Evolutionary conservation across 2,329 filamentous ascomycete genomes (phyloP), one percentile per base, ranked within the genome.

Genomic region (Trichoderma breve): DNA sequence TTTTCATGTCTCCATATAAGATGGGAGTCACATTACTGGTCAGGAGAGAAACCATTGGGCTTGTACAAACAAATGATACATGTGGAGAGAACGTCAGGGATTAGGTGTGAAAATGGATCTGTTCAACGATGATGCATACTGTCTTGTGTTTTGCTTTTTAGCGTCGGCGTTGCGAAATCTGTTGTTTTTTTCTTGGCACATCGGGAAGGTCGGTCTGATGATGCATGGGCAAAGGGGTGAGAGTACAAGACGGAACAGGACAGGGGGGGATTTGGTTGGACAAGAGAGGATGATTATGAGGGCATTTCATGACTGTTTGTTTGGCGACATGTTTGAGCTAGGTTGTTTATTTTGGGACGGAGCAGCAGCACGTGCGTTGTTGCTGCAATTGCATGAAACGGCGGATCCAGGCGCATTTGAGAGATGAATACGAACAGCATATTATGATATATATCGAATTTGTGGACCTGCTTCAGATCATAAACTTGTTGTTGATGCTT

Each of bases 121-220:
- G 24, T 62, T 63, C 30, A 61, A 71, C 4, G 61, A 67, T 67
- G 36, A 71, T 55, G 67, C 51, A 64, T 65, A 39, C 74, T 71
- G 69, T 66, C 62, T 63, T 70, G 70, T 73, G 32, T 72, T 72
- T 70, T 30, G 28, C 60, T 73, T 71, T 58, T 57, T 64, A 53
- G 64, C 60, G 64, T 61, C 15, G 61, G 65, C 57, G 39, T 51
- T 70, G 36, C 53, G 47, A 66, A 61, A 26, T 61, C 34, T 62
- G 28, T 34, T 47, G 5, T 30, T 61, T 26, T 36, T 34, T 43
- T 26, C 15, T 60, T 51, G 15, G 53, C 53, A 60, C 43, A 26
- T 61, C 39, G 18, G 61, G 30, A 63, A 53, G 55, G 39, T 21
- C 57, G 63, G 21, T 34, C 30, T 62, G 28, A 39, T 62, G 62